Evolutionary conservation across 805 yeast genomes (phyloP).

Genomic region (Torulaspora indica): DNA sequence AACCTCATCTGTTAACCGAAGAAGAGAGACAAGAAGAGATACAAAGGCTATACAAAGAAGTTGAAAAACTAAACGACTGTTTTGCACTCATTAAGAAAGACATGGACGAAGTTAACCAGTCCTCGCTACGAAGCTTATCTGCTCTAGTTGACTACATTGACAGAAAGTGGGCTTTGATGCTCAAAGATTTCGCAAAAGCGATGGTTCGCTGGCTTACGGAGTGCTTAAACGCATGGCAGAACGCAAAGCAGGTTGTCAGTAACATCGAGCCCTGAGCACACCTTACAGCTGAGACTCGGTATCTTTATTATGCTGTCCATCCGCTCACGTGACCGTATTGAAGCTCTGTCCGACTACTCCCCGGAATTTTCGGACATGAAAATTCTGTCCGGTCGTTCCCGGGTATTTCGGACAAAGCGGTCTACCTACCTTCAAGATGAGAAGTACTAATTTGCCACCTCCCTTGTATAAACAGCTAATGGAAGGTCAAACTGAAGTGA

Average conservation of each 20-base stretch:
- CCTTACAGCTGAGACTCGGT: too few relatives aligned
- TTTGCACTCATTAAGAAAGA: slow-evolving; percentile 37
- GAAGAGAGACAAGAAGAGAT: slow-evolving; percentile 39
- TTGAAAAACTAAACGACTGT: slow-evolving; percentile 40
- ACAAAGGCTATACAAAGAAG: slow-evolving; percentile 35
- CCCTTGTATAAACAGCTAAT: neutral
- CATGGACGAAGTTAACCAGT: slow-evolving; percentile 35
- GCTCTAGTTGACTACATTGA: slow-evolving; percentile 29
- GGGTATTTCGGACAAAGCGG: too few relatives aligned
- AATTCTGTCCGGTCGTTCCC: neutral
- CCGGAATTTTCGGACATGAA: slow-evolving; percentile 1
- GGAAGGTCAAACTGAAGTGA: neutral
- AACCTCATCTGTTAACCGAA: slow-evolving; percentile 34
- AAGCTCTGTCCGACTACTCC: neutral
- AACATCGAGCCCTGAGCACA: slow-evolving; percentile 4
- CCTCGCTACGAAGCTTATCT: slow-evolving; percentile 33
- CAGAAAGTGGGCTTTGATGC: slow-evolving; percentile 29
- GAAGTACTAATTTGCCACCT: slow-evolving; percentile 12
- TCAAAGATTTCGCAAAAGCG: slow-evolving; percentile 34
- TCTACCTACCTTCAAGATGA: slow-evolving; percentile 1
- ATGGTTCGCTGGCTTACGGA: slow-evolving; percentile 38
- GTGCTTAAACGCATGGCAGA: slow-evolving; percentile 39
- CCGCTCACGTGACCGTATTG: neutral
- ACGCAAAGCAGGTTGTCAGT: slow-evolving; percentile 28
- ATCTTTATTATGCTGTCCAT: neutral